Conservation (phyloP, 495 filamentous ascomycete genomes). For the Diplogelasinospora grovesii region DNA sequence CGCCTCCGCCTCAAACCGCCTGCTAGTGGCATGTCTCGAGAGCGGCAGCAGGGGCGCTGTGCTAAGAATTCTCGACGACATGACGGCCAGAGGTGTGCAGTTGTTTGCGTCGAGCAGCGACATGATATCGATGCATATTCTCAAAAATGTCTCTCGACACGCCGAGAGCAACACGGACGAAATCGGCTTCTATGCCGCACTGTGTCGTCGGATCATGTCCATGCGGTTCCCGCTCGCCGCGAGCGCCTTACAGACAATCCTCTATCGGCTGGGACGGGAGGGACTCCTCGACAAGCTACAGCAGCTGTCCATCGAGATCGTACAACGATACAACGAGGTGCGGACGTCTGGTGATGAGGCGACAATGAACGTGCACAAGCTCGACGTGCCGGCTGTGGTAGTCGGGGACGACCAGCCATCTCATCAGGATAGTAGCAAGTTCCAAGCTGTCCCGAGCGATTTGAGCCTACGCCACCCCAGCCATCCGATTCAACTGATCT, state of each 20-base stretch:
- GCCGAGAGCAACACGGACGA: background rate
- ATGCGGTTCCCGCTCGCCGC: slow-evolving; percentile 8
- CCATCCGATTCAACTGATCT: slow-evolving; percentile 28
- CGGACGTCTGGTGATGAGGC: slow-evolving; percentile 8
- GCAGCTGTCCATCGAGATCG: slow-evolving; percentile 20
- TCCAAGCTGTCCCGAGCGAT: slow-evolving; percentile 3
- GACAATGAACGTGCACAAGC: slow-evolving; percentile 21
- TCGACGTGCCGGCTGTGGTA: slow-evolving; percentile 25
- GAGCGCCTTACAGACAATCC: slow-evolving; percentile 17
- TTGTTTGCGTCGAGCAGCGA: slow-evolving; percentile 1
- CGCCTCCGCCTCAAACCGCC: slow-evolving; percentile 2
- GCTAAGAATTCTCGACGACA: slow-evolving; percentile 22
- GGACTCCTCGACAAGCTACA: slow-evolving; percentile 23
- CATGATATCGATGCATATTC: slow-evolving; percentile 12
- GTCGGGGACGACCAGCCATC: slow-evolving; percentile 1
- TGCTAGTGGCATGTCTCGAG: slow-evolving; percentile 5
- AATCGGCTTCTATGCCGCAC: slow-evolving; percentile 7
- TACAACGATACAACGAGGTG: slow-evolving; percentile 11
- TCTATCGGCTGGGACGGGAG: slow-evolving; percentile 26
- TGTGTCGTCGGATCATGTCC: slow-evolving; percentile 8
- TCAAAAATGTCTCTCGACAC: slow-evolving; percentile 1
- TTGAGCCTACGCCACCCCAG: slow-evolving; percentile 1
- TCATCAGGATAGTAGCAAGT: slow-evolving; percentile 5
- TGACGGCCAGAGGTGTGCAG: slow-evolving; percentile 17
- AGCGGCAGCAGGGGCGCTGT: background rate